These are phyloP conservation scores for Solanum chaucha DNA, from an alignment of 257 asterid species.

Conservation along the genomic window DNA sequence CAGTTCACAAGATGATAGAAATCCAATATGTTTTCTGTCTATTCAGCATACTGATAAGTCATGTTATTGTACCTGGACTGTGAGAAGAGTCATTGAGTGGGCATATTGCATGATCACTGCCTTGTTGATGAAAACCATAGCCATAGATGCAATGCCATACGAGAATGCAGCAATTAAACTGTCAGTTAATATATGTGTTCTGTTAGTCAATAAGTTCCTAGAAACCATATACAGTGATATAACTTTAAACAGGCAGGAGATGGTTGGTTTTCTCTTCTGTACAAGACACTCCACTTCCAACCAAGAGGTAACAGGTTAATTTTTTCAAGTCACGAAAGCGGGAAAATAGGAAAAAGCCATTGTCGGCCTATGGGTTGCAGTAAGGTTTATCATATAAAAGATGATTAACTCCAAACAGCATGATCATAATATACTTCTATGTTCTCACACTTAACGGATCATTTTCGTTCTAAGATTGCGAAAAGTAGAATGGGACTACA, in stretches of 20 bases:
- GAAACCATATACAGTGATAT: background rate
- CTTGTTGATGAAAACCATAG: constrained; percentile 94
- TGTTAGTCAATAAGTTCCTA: background rate
- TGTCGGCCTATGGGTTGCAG: background rate
- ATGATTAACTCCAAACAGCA: background rate
- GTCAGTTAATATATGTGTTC: constrained; percentile 10
- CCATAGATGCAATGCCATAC: constrained; percentile 88
- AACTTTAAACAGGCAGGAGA: background rate
- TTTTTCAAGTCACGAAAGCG: background rate
- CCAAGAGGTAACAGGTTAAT: background rate
- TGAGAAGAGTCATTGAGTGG: constrained; percentile 79
- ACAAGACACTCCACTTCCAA: background rate
- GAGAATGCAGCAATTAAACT: constrained; percentile 72
- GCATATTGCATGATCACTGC: constrained; percentile 90
- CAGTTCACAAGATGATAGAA: background rate
- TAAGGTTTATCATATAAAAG: background rate
- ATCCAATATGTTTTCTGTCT: background rate
- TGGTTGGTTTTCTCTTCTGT: background rate
- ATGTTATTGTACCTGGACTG: constrained; percentile 56
- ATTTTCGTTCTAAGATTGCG: background rate
- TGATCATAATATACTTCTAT: background rate
- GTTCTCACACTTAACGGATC: background rate
- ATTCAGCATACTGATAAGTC: background rate
- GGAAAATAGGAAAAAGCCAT: background rate
- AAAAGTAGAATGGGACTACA: background rate